phyloP scores from a whole-genome alignment of 768 basidiomycete genomes.

The Cyclocybe aegerita region DNA sequence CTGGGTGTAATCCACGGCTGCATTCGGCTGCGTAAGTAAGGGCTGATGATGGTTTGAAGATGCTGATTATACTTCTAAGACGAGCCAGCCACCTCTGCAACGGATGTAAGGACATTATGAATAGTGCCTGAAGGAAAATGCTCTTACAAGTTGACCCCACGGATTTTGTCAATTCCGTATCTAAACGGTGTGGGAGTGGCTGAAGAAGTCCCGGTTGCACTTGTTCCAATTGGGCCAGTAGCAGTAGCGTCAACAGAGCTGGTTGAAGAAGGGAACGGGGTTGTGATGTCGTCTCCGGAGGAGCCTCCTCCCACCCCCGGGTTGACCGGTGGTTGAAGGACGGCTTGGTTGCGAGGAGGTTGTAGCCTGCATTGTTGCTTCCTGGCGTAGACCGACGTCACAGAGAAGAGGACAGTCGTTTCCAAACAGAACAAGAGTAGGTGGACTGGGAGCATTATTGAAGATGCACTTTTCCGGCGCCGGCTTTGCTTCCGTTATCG shows the following conservation, averaged over 20 bases:
- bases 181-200: slow-evolving; percentile 17
- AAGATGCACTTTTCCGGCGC: not conserved
- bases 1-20: slow-evolving; percentile 30
- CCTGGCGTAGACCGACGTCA: slow-evolving; percentile 5
- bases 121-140: not conserved
- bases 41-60: not conserved
- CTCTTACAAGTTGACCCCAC: slow-evolving; percentile 26
- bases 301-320: slow-evolving; percentile 2
- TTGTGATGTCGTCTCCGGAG: not conserved
- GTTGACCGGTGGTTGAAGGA: slow-evolving; percentile 12
- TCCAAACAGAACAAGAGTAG: slow-evolving; percentile 14
- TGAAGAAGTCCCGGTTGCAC: slow-evolving; percentile 4
- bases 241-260: slow-evolving; percentile 4
- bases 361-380: slow-evolving; percentile 22
- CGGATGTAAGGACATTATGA: not conserved
- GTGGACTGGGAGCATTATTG: not conserved
- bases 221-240: slow-evolving; percentile 2
- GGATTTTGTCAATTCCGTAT: slow-evolving; percentile 23
- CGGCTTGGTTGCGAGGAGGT: slow-evolving; percentile 14
- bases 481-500: not conserved
- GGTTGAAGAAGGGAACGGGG: not conserved
- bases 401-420: slow-evolving; percentile 12
- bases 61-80: slow-evolving; percentile 18
- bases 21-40: slow-evolving; percentile 7
- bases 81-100: slow-evolving; percentile 26